Evolutionary conservation across 1,284 basidiomycete genomes (phyloP).

Genomic region (Melampsora americana): DNA sequence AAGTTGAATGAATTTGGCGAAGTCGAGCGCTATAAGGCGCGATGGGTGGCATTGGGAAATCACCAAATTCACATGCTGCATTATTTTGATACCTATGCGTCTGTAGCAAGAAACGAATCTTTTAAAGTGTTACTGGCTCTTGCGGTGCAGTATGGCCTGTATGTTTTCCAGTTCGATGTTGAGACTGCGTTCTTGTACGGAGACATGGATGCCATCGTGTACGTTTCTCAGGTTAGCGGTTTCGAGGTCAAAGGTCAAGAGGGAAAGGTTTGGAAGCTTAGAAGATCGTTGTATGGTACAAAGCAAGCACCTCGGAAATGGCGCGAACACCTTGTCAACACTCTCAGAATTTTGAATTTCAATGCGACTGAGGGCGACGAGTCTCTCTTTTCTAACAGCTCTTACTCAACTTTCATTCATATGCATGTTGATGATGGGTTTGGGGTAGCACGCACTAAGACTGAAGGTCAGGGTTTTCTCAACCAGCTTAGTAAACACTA

Average conservation of each 20-base stretch:
- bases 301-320: not conserved
- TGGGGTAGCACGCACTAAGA: not conserved
- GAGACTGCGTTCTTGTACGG: not conserved
- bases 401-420: not conserved
- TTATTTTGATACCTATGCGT: not conserved
- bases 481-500: not conserved
- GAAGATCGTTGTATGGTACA: not conserved
- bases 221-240: not conserved
- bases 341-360: not conserved
- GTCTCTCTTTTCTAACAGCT: not conserved
- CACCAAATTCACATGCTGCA: not conserved
- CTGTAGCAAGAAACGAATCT: too few species aligned
- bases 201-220: not conserved
- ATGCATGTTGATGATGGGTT: constrained; percentile 14
- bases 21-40: not conserved
- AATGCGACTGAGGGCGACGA: not conserved
- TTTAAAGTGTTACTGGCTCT: not conserved
- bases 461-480: not conserved
- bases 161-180: not conserved
- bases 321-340: not conserved
- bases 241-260: not conserved
- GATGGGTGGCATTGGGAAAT: constrained; percentile 1
- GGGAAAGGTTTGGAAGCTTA: not conserved
- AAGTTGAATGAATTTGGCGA: not conserved
- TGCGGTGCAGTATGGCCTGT: not conserved